Base-by-base conservation (phyloP, 352 stramenopile species). In the Halophytophthora polymorphica region DNA sequence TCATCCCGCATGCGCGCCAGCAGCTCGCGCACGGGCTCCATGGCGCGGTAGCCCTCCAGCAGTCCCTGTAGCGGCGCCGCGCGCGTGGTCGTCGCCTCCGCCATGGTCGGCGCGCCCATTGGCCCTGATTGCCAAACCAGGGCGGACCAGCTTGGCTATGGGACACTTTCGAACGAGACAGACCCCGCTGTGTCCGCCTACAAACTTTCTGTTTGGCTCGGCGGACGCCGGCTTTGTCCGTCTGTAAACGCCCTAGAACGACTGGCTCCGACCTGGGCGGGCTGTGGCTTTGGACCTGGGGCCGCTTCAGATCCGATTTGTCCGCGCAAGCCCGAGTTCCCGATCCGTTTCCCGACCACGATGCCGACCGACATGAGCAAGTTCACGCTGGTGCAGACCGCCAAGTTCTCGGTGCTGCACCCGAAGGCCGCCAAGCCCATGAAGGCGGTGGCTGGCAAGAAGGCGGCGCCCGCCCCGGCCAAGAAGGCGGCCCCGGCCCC, bases 351-450 rank as follows among this genome's bases (percentile, higher is more conserved):
- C 31, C 17, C 19, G 40, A n/a, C 22, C 29, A 69, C 34, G 23
- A 82, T 77, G 60, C 68, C 62, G 47, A 61, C 66, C 49, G 68
- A 81, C 50, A 70, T 78, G 62, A 66, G 31, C 50, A 79, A 79
- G 65, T 79, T 83, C 56, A 73, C 71, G 61, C 60, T 85, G 42
- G 71, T 85, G 53, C 62, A 80, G 62, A 85, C 73, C 51, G 63
- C 73, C 69, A 85, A 85, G 73, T 85, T 69, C 62, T 82, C 73
- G 45, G 73, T 85, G 52, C 43, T 85, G 46, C 73, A 85, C 66
- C 73, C 73, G 31, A 83, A 77, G 58, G 73, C 68, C 43, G 65
- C 64, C 33, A 85, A 85, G 71, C 71, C 73, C 49, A 85, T 85
- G 71, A 38, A 38, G 33, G 33, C 33, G 33, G 28, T 46, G 17